Evolutionary conservation across 257 asterid genomes (phyloP), one percentile per base, ranked within the genome.

Genomic region (Ilex aquifolium): DNA sequence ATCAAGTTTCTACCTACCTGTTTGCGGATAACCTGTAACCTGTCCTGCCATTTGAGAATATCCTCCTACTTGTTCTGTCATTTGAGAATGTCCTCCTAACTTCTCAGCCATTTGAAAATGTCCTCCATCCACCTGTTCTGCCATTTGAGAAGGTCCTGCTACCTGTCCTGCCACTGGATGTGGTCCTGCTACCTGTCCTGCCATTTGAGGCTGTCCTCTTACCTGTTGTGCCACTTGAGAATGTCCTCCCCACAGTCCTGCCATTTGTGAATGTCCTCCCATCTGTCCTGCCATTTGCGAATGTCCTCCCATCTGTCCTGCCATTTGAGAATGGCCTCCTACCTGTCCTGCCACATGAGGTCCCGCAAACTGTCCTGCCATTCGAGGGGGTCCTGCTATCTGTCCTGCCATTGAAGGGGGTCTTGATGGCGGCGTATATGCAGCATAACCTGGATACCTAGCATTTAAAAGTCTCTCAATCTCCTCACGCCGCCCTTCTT

Each of bases 401-500:
- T 75, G 71, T 27, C 72, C 71, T 32, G 63, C 60, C 67, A 62
- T 62, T 27, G 62, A 74, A 59, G 82, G 70, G 7, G 73, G 57
- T 42, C 61, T 56, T 5, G 62, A 65, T 13, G 78, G 78, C 7
- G 81, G 76, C 53, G 42, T 36, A 36, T 36, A 36, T 36, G 42
- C 42, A 36, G 42, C 42, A 36, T 36, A 7, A 7, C 42, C 42
- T 36, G 8, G 42, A 36, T 36, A 36, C 8, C 42, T 36, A 2
- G 27, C 27, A 21, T 21, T 21, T 53, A 88, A 59, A 58, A 81
- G 71, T 67, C 65, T 75, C 75, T 81, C 86, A 56, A 88, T 74
- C 70, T 81, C 89, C 51, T 59, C 77, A 65, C 74, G 74, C n/a
- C 80, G 80, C 54, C 87, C 92, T 60, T 74, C 73, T 51, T 79